These are phyloP conservation scores for Penicillium waksmanii DNA, from an alignment of 495 filamentous ascomycete species.

Conservation along the genomic window DNA sequence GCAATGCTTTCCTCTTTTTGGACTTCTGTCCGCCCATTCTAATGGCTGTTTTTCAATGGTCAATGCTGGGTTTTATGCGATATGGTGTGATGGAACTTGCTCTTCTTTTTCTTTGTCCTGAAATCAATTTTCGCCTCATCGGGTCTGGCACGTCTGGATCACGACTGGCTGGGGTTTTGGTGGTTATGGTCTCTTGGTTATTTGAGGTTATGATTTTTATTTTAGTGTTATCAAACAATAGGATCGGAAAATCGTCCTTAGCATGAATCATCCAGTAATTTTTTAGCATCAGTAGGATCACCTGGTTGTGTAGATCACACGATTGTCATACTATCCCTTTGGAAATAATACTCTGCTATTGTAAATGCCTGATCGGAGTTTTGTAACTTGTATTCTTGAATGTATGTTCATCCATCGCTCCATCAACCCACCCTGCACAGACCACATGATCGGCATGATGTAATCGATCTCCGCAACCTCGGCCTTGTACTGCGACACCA, in stretches of 20 bases:
- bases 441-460: constrained; percentile 36
- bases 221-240: not conserved
- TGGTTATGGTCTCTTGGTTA: constrained; percentile 4
- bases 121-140: not conserved
- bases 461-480: constrained; percentile 32
- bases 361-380: no score
- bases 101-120: constrained; percentile 17
- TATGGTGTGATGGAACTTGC: constrained; percentile 34
- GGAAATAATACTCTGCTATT: no score
- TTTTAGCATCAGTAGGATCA: no score
- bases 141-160: not conserved
- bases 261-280: not conserved
- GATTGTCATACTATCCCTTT: no score
- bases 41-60: not conserved
- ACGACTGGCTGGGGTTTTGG: constrained; percentile 12
- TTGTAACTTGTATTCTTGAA: no score
- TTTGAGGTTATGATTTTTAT: constrained; percentile 2
- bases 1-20: constrained; percentile 5
- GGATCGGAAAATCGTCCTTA: constrained; percentile 10
- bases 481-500: constrained; percentile 18
- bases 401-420: not conserved
- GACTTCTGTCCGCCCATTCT: not conserved
- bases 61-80: constrained; percentile 21
- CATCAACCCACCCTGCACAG: constrained; percentile 16
- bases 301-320: no score